A percentile compares a stretch with the other conserved stretches of the same genome.
Evolutionary conservation across 805 yeast species (phyloP).

Genomic region (Kuraishia piskuri): DNA sequence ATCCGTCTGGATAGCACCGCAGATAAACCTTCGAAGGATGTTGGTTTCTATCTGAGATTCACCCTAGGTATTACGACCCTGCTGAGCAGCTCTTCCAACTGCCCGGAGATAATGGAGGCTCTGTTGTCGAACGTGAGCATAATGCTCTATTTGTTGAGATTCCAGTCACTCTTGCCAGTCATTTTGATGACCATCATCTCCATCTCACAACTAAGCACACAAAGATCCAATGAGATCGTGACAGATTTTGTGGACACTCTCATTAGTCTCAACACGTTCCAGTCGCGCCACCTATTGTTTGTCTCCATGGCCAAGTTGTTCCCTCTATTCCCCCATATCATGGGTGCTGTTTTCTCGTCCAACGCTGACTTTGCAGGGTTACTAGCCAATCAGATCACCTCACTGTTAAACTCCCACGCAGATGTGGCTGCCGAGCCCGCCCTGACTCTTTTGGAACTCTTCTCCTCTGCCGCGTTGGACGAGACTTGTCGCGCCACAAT

Average conservation of each 20-base stretch:
- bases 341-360: not conserved
- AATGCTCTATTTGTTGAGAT: not conserved
- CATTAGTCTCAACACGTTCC: not conserved
- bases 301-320: not conserved
- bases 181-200: not conserved
- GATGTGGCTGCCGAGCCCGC: not conserved
- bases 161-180: not conserved
- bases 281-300: not conserved
- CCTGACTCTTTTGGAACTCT: slow-evolving; percentile 3
- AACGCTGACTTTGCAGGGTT: not conserved
- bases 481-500: not conserved
- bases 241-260: not conserved
- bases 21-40: no score
- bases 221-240: not conserved
- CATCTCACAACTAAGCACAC: not conserved
- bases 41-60: not conserved
- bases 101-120: not conserved
- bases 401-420: not conserved
- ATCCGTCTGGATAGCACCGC: not conserved
- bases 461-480: slow-evolving; percentile 26
- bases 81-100: not conserved
- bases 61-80: not conserved
- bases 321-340: not conserved
- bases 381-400: not conserved
- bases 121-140: not conserved